Conservation (phyloP, 2,329 filamentous ascomycete genomes). For the Myriosclerotinia scirpicola region DNA sequence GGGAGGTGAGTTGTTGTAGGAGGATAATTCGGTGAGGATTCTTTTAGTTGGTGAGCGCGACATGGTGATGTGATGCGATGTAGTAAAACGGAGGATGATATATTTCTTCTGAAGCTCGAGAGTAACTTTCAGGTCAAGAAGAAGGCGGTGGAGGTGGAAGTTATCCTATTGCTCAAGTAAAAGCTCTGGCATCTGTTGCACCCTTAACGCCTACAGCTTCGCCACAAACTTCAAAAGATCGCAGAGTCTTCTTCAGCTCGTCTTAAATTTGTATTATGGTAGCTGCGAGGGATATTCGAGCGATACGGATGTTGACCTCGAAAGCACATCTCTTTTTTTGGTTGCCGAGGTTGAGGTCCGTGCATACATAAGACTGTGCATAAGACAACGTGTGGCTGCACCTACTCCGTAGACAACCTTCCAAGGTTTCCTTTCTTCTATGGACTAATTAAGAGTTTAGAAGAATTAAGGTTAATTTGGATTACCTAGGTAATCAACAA, state of each 20-base stretch:
- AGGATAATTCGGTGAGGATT: conserved; percentile 58
- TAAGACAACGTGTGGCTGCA: neutral
- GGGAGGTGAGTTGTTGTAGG: conserved; percentile 42
- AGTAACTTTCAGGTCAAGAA: neutral
- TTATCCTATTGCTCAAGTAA: neutral
- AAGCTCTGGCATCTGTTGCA: neutral
- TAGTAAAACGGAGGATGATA: neutral
- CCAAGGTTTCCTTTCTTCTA: no score
- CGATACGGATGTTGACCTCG: neutral
- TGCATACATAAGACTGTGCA: conserved; percentile 10
- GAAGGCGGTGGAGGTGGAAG: neutral
- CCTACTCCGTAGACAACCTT: no score
- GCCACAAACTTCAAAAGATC: neutral
- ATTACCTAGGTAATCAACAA: no score
- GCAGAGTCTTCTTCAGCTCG: neutral
- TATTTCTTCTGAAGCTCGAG: neutral
- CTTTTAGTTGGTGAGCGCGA: conserved; percentile 51
- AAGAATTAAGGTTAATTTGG: no score
- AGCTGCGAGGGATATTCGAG: neutral
- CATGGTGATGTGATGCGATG: conserved; percentile 10
- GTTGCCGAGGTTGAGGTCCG: conserved; percentile 13
- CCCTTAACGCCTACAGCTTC: neutral
- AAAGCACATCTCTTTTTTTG: conserved; percentile 7
- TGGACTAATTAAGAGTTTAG: no score
- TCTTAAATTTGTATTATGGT: neutral